Evolutionary conservation across 2,329 filamentous ascomycete genomes (phyloP).

Genomic region (Colletotrichum sp.): DNA sequence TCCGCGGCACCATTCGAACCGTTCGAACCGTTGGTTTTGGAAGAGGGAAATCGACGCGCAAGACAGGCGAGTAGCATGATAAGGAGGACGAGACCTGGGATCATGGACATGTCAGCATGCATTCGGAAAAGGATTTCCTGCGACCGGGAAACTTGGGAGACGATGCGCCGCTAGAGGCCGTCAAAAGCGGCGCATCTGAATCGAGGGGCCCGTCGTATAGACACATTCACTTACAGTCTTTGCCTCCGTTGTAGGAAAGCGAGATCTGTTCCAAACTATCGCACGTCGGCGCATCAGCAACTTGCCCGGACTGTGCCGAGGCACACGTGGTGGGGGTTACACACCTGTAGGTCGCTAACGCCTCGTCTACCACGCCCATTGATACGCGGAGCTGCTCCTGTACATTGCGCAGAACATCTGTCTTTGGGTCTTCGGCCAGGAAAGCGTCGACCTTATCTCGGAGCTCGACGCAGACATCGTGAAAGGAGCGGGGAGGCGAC

Average conservation of each 20-base stretch:
- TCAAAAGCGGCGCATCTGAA: background rate
- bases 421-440: slow-evolving; percentile 62
- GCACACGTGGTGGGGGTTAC: slow-evolving; percentile 29
- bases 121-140: background rate
- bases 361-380: slow-evolving; percentile 75
- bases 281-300: background rate
- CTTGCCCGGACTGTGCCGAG: background rate
- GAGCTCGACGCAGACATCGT: slow-evolving; percentile 55
- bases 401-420: slow-evolving; percentile 63
- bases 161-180: background rate
- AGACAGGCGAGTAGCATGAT: slow-evolving; percentile 79
- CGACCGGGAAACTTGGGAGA: background rate
- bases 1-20: slow-evolving; percentile 6
- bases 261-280: slow-evolving; percentile 77
- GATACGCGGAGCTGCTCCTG: slow-evolving; percentile 78
- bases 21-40: slow-evolving; percentile 20
- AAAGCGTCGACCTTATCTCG: slow-evolving; percentile 69
- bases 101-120: background rate
- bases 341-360: slow-evolving; percentile 77
- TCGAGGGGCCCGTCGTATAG: background rate
- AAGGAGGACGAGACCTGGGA: slow-evolving; percentile 74
- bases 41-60: slow-evolving; percentile 38
- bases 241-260: slow-evolving; percentile 96
- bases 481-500: slow-evolving; percentile 24
- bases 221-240: slow-evolving; percentile 68